phyloP scores from a whole-genome alignment of 2,329 filamentous ascomycete genomes.

The Colletotrichum sp. region DNA sequence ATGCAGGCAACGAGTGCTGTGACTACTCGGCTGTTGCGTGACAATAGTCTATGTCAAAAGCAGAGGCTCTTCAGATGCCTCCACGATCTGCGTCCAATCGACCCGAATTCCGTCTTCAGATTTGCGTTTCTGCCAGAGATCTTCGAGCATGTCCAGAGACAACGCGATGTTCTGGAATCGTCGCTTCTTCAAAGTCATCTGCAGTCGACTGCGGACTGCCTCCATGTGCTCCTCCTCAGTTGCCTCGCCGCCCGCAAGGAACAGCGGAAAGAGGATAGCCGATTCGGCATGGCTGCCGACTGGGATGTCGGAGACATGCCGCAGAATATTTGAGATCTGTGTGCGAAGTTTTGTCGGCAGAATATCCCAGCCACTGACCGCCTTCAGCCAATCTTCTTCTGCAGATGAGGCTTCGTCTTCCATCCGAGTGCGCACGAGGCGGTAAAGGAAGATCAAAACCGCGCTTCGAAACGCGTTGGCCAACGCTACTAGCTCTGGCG shows the following conservation, averaged over 20 bases:
- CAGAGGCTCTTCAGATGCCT: neutral
- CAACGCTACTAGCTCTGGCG: neutral
- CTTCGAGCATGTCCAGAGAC: neutral
- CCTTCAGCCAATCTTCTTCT: neutral
- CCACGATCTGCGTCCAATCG: constrained; percentile 12
- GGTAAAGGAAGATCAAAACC: constrained; percentile 3
- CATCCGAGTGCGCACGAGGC: neutral
- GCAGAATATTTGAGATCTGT: constrained; percentile 1
- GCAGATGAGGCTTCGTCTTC: neutral
- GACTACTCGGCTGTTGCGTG: neutral
- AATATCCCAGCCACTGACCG: neutral
- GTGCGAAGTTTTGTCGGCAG: constrained; percentile 11
- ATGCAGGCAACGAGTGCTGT: fast-evolving
- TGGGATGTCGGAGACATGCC: constrained; percentile 1
- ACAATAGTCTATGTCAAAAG: neutral
- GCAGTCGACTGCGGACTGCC: neutral
- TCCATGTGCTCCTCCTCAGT: constrained; percentile 5
- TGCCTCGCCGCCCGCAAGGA: constrained; percentile 17
- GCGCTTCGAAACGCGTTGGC: constrained; percentile 10
- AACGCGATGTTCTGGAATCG: constrained; percentile 6
- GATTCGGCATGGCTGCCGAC: constrained; percentile 14
- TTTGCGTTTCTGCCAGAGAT: constrained; percentile 3
- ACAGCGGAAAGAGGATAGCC: constrained; percentile 17
- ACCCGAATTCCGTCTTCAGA: neutral
- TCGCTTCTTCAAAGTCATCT: constrained; percentile 11